Evolutionary conservation across 164 flowering plant genomes (phyloP).

Genomic region (Litsea cubeba): DNA sequence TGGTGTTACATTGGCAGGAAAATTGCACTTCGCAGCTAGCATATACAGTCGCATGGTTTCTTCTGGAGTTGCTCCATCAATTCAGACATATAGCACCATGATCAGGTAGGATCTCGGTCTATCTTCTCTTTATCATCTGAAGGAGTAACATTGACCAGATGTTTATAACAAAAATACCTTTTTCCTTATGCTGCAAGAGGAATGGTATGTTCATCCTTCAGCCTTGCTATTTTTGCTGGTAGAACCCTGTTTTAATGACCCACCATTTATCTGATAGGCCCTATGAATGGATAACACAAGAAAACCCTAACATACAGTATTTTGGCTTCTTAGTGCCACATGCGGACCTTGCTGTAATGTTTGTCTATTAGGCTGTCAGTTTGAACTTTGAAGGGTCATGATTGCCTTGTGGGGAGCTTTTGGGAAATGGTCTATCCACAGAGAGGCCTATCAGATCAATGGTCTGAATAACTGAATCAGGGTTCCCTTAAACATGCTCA

Average conservation of each 20-base stretch:
- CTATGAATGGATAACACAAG: neutral
- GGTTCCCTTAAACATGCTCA: neutral
- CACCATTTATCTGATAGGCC: neutral
- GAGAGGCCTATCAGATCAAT: neutral
- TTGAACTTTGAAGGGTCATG: neutral
- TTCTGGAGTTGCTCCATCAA: constrained; percentile 53
- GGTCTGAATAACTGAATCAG: neutral
- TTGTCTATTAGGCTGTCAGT: neutral
- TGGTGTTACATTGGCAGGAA: constrained; percentile 46
- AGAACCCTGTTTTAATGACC: neutral
- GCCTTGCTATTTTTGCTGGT: neutral
- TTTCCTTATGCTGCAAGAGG: neutral
- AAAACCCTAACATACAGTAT: neutral
- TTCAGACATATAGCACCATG: constrained; percentile 87
- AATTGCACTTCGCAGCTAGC: constrained; percentile 58
- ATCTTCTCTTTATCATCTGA: neutral
- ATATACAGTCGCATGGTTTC: constrained; percentile 70
- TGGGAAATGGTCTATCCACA: neutral
- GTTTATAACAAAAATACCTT: neutral
- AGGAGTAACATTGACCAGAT: neutral
- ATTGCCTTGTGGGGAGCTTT: neutral
- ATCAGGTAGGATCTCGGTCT: constrained; percentile 45
- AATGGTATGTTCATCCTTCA: neutral
- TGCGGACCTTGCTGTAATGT: neutral
- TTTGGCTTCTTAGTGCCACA: neutral